Evolutionary conservation across 2,329 filamentous ascomycete genomes (phyloP).

Genomic region (Cephalotrichum gorgonifer): DNA sequence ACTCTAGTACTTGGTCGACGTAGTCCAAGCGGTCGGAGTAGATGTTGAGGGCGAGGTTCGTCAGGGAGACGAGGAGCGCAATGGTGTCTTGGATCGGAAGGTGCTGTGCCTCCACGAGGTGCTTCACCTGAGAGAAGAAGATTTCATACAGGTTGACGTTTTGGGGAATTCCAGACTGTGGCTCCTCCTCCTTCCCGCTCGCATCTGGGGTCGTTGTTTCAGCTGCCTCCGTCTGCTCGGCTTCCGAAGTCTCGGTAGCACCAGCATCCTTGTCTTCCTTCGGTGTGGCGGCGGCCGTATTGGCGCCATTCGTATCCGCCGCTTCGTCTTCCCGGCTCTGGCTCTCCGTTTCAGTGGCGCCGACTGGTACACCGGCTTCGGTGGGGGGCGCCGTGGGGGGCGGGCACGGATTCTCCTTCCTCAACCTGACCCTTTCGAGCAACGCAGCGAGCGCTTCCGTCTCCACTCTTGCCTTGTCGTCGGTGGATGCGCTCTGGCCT

Average conservation of each 20-base stretch:
- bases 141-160: slow-evolving; percentile 91
- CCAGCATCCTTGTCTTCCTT: slow-evolving; percentile 20
- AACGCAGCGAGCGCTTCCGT: slow-evolving; percentile 72
- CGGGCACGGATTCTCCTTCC: slow-evolving; percentile 36
- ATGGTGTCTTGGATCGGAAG: slow-evolving; percentile 92
- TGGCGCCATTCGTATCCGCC: slow-evolving; percentile 16
- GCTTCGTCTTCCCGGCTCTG: slow-evolving; percentile 15
- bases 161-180: slow-evolving; percentile 46
- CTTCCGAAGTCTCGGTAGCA: slow-evolving; percentile 26
- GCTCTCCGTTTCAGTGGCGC: slow-evolving; percentile 2
- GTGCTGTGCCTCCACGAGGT: slow-evolving; percentile 81
- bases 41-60: slow-evolving; percentile 89
- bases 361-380: too few relatives aligned
- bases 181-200: slow-evolving; percentile 18
- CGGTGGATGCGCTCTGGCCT: slow-evolving; percentile 57
- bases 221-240: slow-evolving; percentile 13
- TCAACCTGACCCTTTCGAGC: slow-evolving; percentile 66
- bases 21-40: slow-evolving; percentile 91
- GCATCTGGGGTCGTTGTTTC: slow-evolving; percentile 38
- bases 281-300: slow-evolving; percentile 11
- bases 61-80: slow-evolving; percentile 83
- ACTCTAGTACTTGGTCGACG: slow-evolving; percentile 85
- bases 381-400: slow-evolving; percentile 7
- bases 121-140: slow-evolving; percentile 93
- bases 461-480: slow-evolving; percentile 68